Evolutionary conservation across 2,329 filamentous ascomycete genomes (phyloP), one percentile per base, ranked within the genome.

Genomic region (Basipetospora chlamydospora): DNA sequence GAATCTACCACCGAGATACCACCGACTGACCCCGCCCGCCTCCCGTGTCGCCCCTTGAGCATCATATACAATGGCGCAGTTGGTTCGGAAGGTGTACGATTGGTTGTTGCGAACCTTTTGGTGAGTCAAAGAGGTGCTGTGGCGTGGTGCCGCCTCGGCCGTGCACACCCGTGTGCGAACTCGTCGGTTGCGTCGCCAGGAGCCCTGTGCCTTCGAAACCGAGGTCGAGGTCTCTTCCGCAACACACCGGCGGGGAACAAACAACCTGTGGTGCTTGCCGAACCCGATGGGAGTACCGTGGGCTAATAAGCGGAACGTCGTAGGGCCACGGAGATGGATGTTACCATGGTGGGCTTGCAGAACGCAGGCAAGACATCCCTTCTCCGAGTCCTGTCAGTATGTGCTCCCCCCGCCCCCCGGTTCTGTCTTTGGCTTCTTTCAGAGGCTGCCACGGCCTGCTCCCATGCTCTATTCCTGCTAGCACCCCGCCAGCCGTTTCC

Each of bases 301-400:
- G 23, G 35, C 39, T 41, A 30, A 41, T 33, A 25, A 13, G 12
- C 16, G 13, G n/a, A n/a, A 8, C 28, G 35, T 40, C 11, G 43
- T 46, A 95, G 88, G 90, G 86, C 88, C 48, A 93, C 87, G 47
- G 90, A 98, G 67, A 95, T 98, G 87, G 90, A 98, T 63, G 88
- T 98, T 56, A 96, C 90, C 48, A 93, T 98, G 80, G 88, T 98
- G 57, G 90, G 90, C 17, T 66, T 98, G 54, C 90, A 98, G 57
- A 96, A 96, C 64, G 90, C 90, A 41, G 90, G 90, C 53, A 98
- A 98, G 66, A 96, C 90, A 26, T 96, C 88, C 43, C 61, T 98
- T 53, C 67, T 98, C 57, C 75, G 87, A 49, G 88, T 96, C 50
- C 70, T 98, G 50, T 87, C 88, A 66, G 90, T 98, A 77, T 73